Percentiles rank a stretch among this genome's conserved stretches.
Evolutionary conservation across 2,329 filamentous ascomycete species (phyloP).

Genomic region (Epichloe gansuensis): DNA sequence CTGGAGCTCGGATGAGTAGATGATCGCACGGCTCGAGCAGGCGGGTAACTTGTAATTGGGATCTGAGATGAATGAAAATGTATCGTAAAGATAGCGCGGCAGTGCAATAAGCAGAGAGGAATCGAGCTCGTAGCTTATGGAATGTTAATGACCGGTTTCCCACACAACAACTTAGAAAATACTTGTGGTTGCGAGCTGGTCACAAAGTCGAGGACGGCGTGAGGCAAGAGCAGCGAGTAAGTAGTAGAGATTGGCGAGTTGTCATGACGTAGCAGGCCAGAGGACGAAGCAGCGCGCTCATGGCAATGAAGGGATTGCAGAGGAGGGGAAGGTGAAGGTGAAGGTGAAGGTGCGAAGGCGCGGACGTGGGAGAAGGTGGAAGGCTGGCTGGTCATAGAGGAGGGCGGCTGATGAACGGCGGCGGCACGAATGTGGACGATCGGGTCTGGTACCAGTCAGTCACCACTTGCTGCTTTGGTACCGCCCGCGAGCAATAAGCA

Average conservation of each 20-base stretch:
- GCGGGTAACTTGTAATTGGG: not conserved
- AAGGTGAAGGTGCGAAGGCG: conserved; percentile 3
- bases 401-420: conserved; percentile 5
- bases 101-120: conserved; percentile 1
- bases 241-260: conserved; percentile 4
- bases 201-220: conserved; percentile 5
- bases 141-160: conserved; percentile 9
- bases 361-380: not conserved
- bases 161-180: not conserved
- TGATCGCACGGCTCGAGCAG: not conserved
- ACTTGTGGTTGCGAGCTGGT: conserved; percentile 7
- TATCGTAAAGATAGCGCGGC: not conserved
- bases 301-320: conserved; percentile 3
- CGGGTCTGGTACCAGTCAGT: no score
- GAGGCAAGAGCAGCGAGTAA: conserved; percentile 4
- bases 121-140: conserved; percentile 12
- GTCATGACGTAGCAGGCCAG: conserved; percentile 10
- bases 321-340: conserved; percentile 4
- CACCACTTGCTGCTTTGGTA: not conserved
- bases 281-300: conserved; percentile 5
- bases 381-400: conserved; percentile 1
- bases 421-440: not conserved
- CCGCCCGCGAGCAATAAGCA: no score
- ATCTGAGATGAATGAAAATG: not conserved
- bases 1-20: conserved; percentile 7